These are phyloP conservation scores for Coniophora puteana DNA, from an alignment of 1,284 basidiomycete species.

Conservation along the genomic window DNA sequence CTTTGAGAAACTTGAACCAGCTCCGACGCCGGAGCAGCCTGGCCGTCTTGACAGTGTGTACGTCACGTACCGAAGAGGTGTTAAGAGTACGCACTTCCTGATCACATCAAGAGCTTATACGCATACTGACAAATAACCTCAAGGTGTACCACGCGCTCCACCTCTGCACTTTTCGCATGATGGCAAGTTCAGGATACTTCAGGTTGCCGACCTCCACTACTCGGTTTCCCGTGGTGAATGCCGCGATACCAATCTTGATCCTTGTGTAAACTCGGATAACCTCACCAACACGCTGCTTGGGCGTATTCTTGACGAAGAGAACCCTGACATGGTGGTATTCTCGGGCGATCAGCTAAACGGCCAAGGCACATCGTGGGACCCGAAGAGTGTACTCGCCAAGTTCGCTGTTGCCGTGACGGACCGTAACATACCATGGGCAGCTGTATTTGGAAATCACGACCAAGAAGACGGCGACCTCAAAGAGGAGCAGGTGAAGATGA, in stretches of 20 bases:
- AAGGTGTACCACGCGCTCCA: slow-evolving; percentile 65
- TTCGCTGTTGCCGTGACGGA: slow-evolving; percentile 78
- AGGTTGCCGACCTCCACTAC: slow-evolving; percentile 89
- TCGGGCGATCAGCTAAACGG: slow-evolving; percentile 86
- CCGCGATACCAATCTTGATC: slow-evolving; percentile 55
- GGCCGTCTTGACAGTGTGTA: slow-evolving; percentile 47
- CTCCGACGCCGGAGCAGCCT: slow-evolving; percentile 41
- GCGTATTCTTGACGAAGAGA: slow-evolving; percentile 73
- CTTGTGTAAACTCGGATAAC: slow-evolving; percentile 66
- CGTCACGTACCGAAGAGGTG: slow-evolving; percentile 59
- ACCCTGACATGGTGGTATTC: slow-evolving; percentile 89
- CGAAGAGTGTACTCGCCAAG: slow-evolving; percentile 82
- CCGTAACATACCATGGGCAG: slow-evolving; percentile 82
- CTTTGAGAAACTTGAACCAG: slow-evolving; percentile 67
- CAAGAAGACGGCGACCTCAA: slow-evolving; percentile 64
- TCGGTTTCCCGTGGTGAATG: slow-evolving; percentile 74
- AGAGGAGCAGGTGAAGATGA: slow-evolving; percentile 64
- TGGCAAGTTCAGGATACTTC: slow-evolving; percentile 86
- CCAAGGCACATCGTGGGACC: slow-evolving; percentile 86
- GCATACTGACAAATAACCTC: slow-evolving; percentile 1
- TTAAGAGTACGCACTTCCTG: slow-evolving; percentile 49
- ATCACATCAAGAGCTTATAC: neutral
- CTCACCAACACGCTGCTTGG: slow-evolving; percentile 70
- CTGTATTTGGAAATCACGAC: slow-evolving; percentile 93
- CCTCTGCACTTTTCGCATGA: slow-evolving; percentile 78